Conservation (phyloP, 2,329 filamentous ascomycete genomes). For the Capronia epimyces region DNA sequence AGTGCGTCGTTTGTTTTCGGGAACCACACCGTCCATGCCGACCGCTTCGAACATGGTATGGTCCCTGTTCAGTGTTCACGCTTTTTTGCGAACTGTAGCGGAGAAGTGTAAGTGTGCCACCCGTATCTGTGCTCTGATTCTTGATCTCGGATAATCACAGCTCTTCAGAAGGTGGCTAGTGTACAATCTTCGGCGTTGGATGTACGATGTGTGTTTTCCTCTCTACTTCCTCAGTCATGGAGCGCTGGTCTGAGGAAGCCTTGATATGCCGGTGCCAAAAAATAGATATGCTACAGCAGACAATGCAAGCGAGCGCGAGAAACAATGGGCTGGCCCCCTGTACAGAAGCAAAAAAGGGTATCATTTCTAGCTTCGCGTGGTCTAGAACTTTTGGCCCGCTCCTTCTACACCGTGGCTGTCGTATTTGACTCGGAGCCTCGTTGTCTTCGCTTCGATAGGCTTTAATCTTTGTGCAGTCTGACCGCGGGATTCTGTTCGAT, state of each 20-base stretch:
- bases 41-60: too few relatives aligned
- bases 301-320: not conserved
- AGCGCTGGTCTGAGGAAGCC: constrained; percentile 38
- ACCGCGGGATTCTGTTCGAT: constrained; percentile 89
- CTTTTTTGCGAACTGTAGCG: too few relatives aligned
- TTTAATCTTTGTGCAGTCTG: constrained; percentile 74
- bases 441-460: not conserved
- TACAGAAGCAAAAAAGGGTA: constrained; percentile 14
- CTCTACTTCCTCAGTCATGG: constrained; percentile 44
- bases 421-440: too few relatives aligned
- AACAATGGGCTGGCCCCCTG: not conserved
- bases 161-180: constrained; percentile 55
- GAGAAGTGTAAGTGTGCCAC: constrained; percentile 49
- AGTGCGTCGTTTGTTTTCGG: too few relatives aligned
- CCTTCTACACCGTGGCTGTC: constrained; percentile 4
- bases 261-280: constrained; percentile 39
- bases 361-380: constrained; percentile 23
- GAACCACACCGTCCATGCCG: too few relatives aligned
- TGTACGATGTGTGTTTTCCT: constrained; percentile 27
- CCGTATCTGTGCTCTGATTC: constrained; percentile 64
- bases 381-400: constrained; percentile 17
- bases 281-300: constrained; percentile 13
- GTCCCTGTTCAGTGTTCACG: too few relatives aligned
- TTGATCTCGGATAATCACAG: constrained; percentile 54
- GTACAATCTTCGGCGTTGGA: constrained; percentile 37